These are phyloP conservation scores for Eucalyptus dawsonii DNA, from an alignment of 345 rosid genomes.

Conservation along the genomic window DNA sequence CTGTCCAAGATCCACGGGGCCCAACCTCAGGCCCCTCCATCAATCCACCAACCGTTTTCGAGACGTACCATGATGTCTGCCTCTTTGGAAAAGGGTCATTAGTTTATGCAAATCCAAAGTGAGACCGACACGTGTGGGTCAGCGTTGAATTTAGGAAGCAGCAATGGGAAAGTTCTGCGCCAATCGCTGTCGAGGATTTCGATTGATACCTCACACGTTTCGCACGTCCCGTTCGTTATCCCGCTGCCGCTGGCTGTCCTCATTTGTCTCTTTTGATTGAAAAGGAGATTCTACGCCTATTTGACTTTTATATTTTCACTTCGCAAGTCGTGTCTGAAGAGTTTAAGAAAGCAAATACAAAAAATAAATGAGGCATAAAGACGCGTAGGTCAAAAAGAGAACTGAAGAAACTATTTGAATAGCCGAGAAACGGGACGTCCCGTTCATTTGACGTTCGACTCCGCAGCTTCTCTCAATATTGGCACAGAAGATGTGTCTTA, in stretches of 20 bases:
- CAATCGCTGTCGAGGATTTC: not conserved
- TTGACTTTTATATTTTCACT: not conserved
- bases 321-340: not conserved
- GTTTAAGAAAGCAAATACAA: fast-evolving
- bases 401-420: not conserved
- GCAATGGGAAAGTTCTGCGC: not conserved
- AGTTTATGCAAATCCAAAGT: not conserved
- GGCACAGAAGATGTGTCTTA: not conserved
- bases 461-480: not conserved
- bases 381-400: not conserved
- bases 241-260: not conserved
- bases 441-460: not conserved
- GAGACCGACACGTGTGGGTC: not conserved
- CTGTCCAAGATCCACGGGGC: not conserved
- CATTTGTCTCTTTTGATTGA: not conserved
- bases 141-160: not conserved
- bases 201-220: not conserved
- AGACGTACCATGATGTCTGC: not conserved
- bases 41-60: not conserved
- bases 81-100: not conserved
- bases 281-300: fast-evolving
- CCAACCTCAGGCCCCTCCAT: not conserved
- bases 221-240: not conserved
- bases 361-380: not conserved
- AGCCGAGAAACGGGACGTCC: not conserved